These are phyloP conservation scores for Pyrus bretschneideri DNA, from an alignment of 306 rosid genomes.

Conservation along the genomic window DNA sequence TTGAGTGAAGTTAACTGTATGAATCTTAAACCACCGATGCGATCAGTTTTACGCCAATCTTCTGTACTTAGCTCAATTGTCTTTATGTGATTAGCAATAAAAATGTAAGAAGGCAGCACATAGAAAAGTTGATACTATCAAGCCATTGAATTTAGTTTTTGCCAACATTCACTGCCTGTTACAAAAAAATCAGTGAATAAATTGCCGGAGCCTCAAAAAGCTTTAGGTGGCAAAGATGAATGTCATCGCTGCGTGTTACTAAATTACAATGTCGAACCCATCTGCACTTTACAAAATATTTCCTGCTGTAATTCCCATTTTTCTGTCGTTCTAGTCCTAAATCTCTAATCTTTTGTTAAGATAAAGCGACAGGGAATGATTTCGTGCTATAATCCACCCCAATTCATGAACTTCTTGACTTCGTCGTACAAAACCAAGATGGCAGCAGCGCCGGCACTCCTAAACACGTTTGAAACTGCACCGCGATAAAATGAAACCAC, in stretches of 20 bases:
- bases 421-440: slow-evolving; percentile 90
- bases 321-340: slow-evolving; percentile 11
- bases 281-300: neutral
- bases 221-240: slow-evolving; percentile 32
- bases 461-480: slow-evolving; percentile 65
- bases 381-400: slow-evolving; percentile 48
- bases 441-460: slow-evolving; percentile 94
- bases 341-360: slow-evolving; percentile 25
- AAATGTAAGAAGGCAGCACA: neutral
- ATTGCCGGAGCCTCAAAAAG: slow-evolving; percentile 15
- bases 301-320: slow-evolving; percentile 18
- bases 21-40: too few relatives aligned
- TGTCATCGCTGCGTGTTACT: slow-evolving; percentile 17
- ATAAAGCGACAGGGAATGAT: slow-evolving; percentile 2
- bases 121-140: neutral
- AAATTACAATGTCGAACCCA: slow-evolving; percentile 4
- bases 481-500: slow-evolving; percentile 85
- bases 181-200: neutral
- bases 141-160: neutral
- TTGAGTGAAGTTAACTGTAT: too few relatives aligned
- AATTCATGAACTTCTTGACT: slow-evolving; percentile 69
- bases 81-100: neutral
- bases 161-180: neutral
- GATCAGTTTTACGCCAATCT: too few relatives aligned
- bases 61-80: too few relatives aligned